phyloP scores from a whole-genome alignment of 495 filamentous ascomycete genomes.

The Aspergillus bridgeri region DNA sequence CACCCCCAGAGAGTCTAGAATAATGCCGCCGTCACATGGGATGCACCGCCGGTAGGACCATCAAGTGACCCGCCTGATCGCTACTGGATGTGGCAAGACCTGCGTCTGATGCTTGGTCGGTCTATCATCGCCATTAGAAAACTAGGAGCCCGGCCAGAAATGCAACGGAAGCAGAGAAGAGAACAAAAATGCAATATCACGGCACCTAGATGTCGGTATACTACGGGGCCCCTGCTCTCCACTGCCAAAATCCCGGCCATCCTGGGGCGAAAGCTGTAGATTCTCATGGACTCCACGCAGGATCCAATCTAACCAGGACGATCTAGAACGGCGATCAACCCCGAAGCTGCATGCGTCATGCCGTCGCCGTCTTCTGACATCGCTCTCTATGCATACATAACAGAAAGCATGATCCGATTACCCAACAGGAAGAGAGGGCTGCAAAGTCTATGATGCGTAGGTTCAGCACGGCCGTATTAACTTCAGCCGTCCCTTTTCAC shows the following conservation, averaged over 20 bases:
- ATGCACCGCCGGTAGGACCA: background rate
- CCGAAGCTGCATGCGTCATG: background rate
- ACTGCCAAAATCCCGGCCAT: background rate
- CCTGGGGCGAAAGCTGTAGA: background rate
- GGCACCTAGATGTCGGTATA: background rate
- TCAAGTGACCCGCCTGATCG: conserved; percentile 5
- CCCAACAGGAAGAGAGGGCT: background rate
- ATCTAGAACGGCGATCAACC: background rate
- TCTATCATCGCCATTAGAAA: background rate
- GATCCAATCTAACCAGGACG: background rate
- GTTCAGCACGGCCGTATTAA: background rate
- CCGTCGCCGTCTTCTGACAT: background rate
- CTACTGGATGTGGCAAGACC: background rate
- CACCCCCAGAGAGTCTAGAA: conserved; percentile 1
- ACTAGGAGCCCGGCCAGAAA: no score
- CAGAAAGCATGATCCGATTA: background rate
- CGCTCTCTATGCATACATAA: background rate
- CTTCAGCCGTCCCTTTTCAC: conserved; percentile 10
- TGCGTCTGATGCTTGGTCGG: background rate
- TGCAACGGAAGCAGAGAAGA: background rate
- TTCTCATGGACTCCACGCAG: background rate
- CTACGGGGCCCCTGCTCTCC: background rate
- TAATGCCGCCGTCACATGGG: conserved; percentile 5
- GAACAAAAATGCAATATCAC: background rate
- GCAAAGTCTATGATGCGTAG: background rate